Conservation (phyloP, 768 basidiomycete genomes). For the Tylopilus subfusipes region DNA sequence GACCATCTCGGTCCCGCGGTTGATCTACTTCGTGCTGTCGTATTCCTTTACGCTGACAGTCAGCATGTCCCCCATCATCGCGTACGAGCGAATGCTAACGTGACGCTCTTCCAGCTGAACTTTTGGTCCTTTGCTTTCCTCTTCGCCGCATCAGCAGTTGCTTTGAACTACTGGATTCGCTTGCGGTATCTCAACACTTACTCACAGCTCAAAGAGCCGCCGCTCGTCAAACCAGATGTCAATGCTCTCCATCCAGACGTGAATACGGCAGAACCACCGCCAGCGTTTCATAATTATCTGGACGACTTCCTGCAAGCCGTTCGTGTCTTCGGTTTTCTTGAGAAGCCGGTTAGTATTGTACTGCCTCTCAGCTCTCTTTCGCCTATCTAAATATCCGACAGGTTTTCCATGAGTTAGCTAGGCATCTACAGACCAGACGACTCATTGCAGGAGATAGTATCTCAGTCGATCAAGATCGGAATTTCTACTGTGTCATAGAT, state of each 20-base stretch:
- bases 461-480: conserved; percentile 86
- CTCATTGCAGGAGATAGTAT: conserved; percentile 94
- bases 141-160: conserved; percentile 62
- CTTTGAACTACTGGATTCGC: conserved; percentile 80
- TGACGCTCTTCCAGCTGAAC: conserved; percentile 54
- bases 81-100: background rate
- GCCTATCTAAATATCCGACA: conserved; percentile 24
- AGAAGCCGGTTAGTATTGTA: conserved; percentile 75
- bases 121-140: conserved; percentile 88
- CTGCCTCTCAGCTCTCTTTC: background rate
- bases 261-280: conserved; percentile 65
- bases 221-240: conserved; percentile 76
- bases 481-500: conserved; percentile 97
- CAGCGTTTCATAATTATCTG: conserved; percentile 91
- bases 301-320: conserved; percentile 97
- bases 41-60: conserved; percentile 90
- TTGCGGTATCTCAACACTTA: conserved; percentile 77
- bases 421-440: conserved; percentile 93
- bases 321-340: conserved; percentile 92
- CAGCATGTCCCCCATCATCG: conserved; percentile 21
- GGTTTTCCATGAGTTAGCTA: conserved; percentile 96
- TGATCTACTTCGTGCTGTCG: conserved; percentile 73
- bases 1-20: conserved; percentile 79
- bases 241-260: conserved; percentile 91
- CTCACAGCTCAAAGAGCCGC: conserved; percentile 74